These are phyloP conservation scores for Penicillium crustosum DNA, from an alignment of 2,329 filamentous ascomycete species.

Conservation along the genomic window DNA sequence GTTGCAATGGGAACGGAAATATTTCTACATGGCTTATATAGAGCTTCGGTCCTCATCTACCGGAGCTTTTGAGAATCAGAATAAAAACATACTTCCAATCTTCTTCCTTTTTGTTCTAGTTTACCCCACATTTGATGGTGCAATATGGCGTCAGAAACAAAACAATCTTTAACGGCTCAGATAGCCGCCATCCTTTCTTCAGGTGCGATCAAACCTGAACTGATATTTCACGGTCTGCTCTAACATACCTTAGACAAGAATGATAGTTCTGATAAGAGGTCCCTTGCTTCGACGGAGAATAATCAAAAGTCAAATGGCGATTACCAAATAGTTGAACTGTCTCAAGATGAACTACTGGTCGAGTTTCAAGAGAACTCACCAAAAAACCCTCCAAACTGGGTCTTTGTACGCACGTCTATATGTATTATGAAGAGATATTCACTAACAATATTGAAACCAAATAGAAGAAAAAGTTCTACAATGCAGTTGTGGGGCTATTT, in stretches of 20 bases:
- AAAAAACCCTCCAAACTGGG: conserved; percentile 30
- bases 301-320: conserved; percentile 6
- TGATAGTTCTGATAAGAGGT: conserved; percentile 1
- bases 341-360: conserved; percentile 26
- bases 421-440: neutral
- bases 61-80: neutral
- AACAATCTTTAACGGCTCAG: conserved; percentile 5
- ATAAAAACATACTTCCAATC: conserved; percentile 2
- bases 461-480: conserved; percentile 32
- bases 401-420: conserved; percentile 22
- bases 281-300: conserved; percentile 1
- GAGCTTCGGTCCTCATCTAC: neutral
- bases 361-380: conserved; percentile 28
- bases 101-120: neutral
- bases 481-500: conserved; percentile 26
- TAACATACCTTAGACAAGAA: conserved; percentile 15
- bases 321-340: conserved; percentile 24
- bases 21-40: conserved; percentile 16
- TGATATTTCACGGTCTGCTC: neutral
- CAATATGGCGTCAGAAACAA: conserved; percentile 11
- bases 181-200: conserved; percentile 12
- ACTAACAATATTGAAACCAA: neutral
- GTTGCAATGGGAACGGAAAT: neutral
- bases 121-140: neutral
- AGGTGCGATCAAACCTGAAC: conserved; percentile 13